These are phyloP conservation scores for Claviceps digitariae DNA, from an alignment of 2,329 filamentous ascomycete species.

Conservation along the genomic window DNA sequence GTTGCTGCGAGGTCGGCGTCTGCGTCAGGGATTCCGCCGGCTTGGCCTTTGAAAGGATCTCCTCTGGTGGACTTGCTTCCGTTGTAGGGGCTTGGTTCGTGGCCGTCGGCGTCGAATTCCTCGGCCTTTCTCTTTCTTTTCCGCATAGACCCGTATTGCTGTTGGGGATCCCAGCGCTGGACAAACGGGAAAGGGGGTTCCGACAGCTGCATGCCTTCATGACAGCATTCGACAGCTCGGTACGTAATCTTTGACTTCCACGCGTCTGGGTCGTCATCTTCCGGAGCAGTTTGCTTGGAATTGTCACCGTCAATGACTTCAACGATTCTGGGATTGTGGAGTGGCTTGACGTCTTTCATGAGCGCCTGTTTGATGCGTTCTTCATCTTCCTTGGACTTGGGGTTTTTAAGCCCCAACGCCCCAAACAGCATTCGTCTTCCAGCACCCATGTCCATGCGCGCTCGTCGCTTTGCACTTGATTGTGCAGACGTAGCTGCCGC, in stretches of 20 bases:
- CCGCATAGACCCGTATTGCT: constrained; percentile 31
- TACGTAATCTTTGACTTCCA: constrained; percentile 68
- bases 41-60: not conserved
- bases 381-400: constrained; percentile 56
- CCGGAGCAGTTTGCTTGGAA: constrained; percentile 6
- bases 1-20: not conserved
- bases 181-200: constrained; percentile 81
- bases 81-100: constrained; percentile 14
- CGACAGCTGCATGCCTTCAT: constrained; percentile 53
- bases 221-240: constrained; percentile 69
- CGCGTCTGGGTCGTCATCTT: constrained; percentile 36
- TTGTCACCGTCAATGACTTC: constrained; percentile 5
- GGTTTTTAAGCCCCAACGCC: constrained; percentile 54
- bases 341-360: constrained; percentile 36
- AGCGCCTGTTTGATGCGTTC: constrained; percentile 46
- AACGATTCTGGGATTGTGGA: constrained; percentile 22
- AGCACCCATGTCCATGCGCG: constrained; percentile 37
- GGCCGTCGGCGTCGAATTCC: constrained; percentile 17
- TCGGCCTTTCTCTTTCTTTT: constrained; percentile 36
- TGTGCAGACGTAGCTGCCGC: not conserved
- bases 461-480: not conserved
- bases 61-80: constrained; percentile 3
- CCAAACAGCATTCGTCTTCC: constrained; percentile 58
- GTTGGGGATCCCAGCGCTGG: constrained; percentile 76
- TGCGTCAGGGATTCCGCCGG: constrained; percentile 3